phyloP scores from a whole-genome alignment of 2,329 filamentous ascomycete genomes.

The Ophiostoma triangulosporum region DNA sequence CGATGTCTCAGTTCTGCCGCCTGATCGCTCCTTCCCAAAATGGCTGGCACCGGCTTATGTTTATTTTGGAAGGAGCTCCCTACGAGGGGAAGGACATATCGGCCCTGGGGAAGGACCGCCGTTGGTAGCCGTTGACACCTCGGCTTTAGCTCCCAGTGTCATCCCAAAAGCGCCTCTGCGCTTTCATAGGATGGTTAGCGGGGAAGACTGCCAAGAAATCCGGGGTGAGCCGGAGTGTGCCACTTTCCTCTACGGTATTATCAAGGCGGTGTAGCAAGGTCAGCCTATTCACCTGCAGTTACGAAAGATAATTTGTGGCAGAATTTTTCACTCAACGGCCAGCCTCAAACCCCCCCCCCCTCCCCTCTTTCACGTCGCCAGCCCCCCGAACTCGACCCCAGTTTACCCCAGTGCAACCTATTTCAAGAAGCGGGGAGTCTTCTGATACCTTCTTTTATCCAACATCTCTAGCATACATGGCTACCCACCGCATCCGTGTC shows the following conservation, averaged over 20 bases:
- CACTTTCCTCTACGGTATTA: neutral
- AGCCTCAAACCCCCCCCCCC: neutral
- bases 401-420: neutral
- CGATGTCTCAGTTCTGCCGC: neutral
- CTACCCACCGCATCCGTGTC: neutral
- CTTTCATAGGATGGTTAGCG: neutral
- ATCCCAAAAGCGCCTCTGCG: neutral
- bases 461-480: neutral
- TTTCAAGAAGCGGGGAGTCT: neutral
- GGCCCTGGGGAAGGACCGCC: constrained; percentile 4
- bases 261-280: neutral
- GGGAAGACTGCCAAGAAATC: constrained; percentile 4
- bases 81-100: neutral
- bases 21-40: neutral
- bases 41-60: constrained; percentile 13
- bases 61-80: constrained; percentile 4
- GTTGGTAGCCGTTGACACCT: constrained; percentile 9
- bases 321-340: constrained; percentile 2
- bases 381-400: neutral
- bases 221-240: neutral
- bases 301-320: constrained; percentile 1
- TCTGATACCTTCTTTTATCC: neutral
- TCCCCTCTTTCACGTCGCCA: neutral
- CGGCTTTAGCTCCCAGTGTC: neutral
- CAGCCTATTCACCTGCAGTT: neutral